phyloP scores from a whole-genome alignment of 805 yeast species.

The Candida michaelii region DNA sequence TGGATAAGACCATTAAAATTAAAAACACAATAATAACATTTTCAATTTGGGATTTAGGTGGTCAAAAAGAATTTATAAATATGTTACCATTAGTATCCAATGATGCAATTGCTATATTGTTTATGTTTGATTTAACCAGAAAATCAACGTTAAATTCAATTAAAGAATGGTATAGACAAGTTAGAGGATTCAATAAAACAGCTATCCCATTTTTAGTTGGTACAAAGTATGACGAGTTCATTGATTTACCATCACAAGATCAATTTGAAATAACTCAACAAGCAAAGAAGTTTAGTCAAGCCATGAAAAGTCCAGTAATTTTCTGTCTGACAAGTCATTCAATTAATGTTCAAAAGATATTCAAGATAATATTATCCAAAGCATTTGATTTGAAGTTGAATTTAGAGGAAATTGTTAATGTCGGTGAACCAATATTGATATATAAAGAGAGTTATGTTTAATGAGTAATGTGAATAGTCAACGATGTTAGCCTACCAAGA shows the following conservation, averaged over 20 bases:
- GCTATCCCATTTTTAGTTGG: constrained; percentile 93
- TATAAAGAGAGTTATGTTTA: constrained; percentile 38
- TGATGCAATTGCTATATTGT: constrained; percentile 88
- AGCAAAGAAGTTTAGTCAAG: constrained; percentile 81
- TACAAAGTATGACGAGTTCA: constrained; percentile 87
- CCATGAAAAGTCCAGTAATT: constrained; percentile 82
- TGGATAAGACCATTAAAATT: constrained; percentile 85
- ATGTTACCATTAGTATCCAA: constrained; percentile 92
- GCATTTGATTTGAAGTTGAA: constrained; percentile 84
- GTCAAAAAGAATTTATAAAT: constrained; percentile 90
- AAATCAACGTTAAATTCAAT: constrained; percentile 83
- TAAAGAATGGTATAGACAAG: constrained; percentile 93
- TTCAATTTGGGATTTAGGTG: constrained; percentile 95
- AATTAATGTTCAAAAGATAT: constrained; percentile 89
- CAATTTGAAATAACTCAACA: constrained; percentile 82
- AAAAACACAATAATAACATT: constrained; percentile 86
- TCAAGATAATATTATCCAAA: constrained; percentile 85
- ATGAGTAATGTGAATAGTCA: not conserved
- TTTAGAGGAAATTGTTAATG: constrained; percentile 76
- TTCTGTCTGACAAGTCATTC: constrained; percentile 92
- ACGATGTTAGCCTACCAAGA: too few relatives aligned
- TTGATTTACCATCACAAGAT: constrained; percentile 73
- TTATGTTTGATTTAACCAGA: constrained; percentile 85
- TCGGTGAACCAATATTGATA: constrained; percentile 90
- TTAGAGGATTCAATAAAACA: constrained; percentile 82